Base-by-base conservation (phyloP, 331 rosid genomes). In the Arachis monticola region DNA sequence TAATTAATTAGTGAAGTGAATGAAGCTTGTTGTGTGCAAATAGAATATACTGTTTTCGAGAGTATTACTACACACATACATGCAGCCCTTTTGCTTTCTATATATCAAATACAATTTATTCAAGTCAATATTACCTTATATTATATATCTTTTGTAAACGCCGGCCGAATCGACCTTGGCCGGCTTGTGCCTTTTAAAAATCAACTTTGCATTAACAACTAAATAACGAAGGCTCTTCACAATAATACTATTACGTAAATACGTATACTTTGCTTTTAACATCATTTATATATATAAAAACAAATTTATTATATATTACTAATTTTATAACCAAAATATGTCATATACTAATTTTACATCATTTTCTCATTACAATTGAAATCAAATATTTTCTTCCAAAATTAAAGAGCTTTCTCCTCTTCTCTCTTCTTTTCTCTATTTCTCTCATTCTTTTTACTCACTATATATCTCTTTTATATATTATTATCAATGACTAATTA, bases 81-180 rank as follows among this genome's bases (percentile, higher is more conserved):
- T 80, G 13, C 13, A 60, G 70, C 44, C 67, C 48, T 75, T 35
- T 35, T 35, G 40, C 40, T 35, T 35, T 35, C 40, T 35, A 35
- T 35, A 35, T 35, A 35, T 17, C 45, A 38, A 3, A 60, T 74
- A 44, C 11, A 41, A 64, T 31, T 57, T 40, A 74, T 13, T 13
- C 6, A 14, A 53, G 59, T 13, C 40, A 2, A 35, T 35, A 35
- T 53, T 53, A 53, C 59, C 57, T 10, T n/a, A 2, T 11, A 53
- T 53, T 48, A 53, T 53, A 53, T 13, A 53, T n/a, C 59, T 4
- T 53, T 3, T 53, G 59, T 11, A 56, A 60, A 32, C 57, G 82
- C 83, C 81, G 79, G 96, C 93, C 38, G 61, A 76, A 51, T 70
- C 96, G 94, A 73, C 90, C 81, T 61, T 64, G 87, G 96, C 98